Evolutionary conservation across 2,329 filamentous ascomycete genomes (phyloP), one percentile per base, ranked within the genome.

Genomic region (Balansia obtecta): DNA sequence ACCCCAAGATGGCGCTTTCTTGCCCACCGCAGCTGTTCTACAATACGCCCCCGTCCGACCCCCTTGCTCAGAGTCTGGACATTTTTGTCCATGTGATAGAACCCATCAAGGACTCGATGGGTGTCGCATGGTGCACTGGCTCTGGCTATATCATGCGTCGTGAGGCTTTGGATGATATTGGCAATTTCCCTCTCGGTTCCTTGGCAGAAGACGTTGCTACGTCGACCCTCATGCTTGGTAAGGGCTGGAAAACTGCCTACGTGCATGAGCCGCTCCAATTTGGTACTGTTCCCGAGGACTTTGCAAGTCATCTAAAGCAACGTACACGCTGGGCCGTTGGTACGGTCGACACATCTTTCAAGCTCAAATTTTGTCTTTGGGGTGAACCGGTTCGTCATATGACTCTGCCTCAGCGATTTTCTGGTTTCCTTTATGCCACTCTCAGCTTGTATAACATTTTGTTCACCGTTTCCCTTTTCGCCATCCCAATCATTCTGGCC

Each of bases 1-100:
- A 82, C 57, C 67, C 71, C 41, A 77, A 75, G 60, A 69, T 80
- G 67, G 76, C 75, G 46, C 68, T 81, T 46, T 76, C 74, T n/a
- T 80, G 76, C 57, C 77, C 77, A 27, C 76, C 77, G 12, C 77
- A 82, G 66, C 70, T 79, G 3, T 83, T 82, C 63, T 82, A 82
- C 68, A 82, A 83, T 59, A 73, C 76, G 3, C 80, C 80, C 5
- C 63, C 64, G 0, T 73, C 74, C 6, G 80, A 83, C 49, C 77
- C 77, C 13, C 70, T 83, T 7, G 70, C 71, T 1, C 78, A 81
- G 60, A 75, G 71, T 59, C 69, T 81, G 42, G 73, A 80, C 57
- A 74, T 75, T 54, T 81, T 82, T 60, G 75, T 78, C 10, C 75
- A 79, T 60, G 63, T 73, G 32, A 71, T 72, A 39, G 71, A 73